These are phyloP conservation scores for Phytophthora palmivora DNA, from an alignment of 352 stramenopile species.

Conservation along the genomic window DNA sequence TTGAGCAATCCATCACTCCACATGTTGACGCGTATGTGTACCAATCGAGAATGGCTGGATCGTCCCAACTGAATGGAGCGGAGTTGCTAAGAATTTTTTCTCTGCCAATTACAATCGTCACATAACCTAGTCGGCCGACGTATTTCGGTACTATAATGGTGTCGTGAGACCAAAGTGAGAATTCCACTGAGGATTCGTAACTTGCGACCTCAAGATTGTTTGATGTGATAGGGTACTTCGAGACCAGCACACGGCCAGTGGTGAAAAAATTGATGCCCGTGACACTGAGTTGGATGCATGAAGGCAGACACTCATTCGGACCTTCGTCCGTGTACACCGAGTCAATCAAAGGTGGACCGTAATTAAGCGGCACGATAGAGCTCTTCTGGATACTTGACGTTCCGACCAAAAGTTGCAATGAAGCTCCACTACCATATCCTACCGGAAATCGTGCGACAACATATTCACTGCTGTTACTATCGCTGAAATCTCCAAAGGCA, in stretches of 20 bases:
- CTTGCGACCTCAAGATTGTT: constrained; percentile 32
- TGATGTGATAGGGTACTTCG: constrained; percentile 43
- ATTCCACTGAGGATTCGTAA: constrained; percentile 22
- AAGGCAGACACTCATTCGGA: constrained; percentile 46
- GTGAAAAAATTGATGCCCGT: constrained; percentile 63
- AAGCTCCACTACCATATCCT: constrained; percentile 46
- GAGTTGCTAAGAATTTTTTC: constrained; percentile 59
- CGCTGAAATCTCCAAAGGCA: constrained; percentile 43
- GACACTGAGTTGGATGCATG: constrained; percentile 60
- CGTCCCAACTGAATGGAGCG: constrained; percentile 63
- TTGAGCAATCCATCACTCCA: constrained; percentile 50
- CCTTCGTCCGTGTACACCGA: constrained; percentile 70
- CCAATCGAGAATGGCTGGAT: constrained; percentile 65
- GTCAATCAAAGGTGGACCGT: constrained; percentile 54
- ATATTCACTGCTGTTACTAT: constrained; percentile 42
- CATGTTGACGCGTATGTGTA: constrained; percentile 55
- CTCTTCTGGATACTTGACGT: constrained; percentile 50
- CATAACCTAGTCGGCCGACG: constrained; percentile 52
- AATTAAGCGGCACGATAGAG: constrained; percentile 40
- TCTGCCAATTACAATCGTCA: constrained; percentile 55
- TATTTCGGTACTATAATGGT: constrained; percentile 49
- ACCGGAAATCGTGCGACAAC: constrained; percentile 49
- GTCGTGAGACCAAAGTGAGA: constrained; percentile 52
- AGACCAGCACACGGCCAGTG: constrained; percentile 44
- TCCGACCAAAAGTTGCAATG: constrained; percentile 48